Base-by-base conservation (phyloP, 2,329 filamentous ascomycete genomes). In the Thermomyces lanuginosus region DNA sequence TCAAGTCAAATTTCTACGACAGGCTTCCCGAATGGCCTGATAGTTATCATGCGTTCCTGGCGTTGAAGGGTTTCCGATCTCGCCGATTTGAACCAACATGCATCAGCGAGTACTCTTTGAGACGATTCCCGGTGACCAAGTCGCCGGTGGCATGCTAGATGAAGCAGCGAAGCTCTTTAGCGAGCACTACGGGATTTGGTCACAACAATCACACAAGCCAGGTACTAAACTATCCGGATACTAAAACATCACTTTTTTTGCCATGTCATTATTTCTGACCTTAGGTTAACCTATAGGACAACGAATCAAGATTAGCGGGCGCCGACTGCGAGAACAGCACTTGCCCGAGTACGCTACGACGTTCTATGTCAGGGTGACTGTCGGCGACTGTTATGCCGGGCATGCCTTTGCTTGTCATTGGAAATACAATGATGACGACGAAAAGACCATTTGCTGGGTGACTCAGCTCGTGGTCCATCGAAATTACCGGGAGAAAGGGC, bases 381-480 rank as follows among this genome's bases (percentile, higher is more conserved):
- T 53, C 25, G 39, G 53, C 24, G 44, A 37, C 27, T 26, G 32
- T 13, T 43, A 51, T 31, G 43, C 43, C 33, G 48, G 48, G 11
- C 7, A 55, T 32, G 49, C 43, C 20, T 51, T 55, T 26, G 45
- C 45, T 18, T 52, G 48, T 28, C 46, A 48, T 27, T 56, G 49
- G 53, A 33, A 30, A 13, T 36, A 38, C 31, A n/a, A n/a, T n/a
- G n/a, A n/a, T n/a, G 29, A 46, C 26, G 39, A 36, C n/a, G 31
- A 25, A 22, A 45, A 36, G 31, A 39, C 22, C 26, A 34, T 58
- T 11, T 57, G 49, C 36, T 58, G 53, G 53, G 37, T 59, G 29
- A 56, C 55, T 29, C 52, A 58, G 36, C 39, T 60, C 22, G 52
- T 58, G 10, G 49, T 59, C 9, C 33, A 48, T 30, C 36, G 22